Evolutionary conservation across 257 asterid species (phyloP).

Genomic region (Plantago ovata): DNA sequence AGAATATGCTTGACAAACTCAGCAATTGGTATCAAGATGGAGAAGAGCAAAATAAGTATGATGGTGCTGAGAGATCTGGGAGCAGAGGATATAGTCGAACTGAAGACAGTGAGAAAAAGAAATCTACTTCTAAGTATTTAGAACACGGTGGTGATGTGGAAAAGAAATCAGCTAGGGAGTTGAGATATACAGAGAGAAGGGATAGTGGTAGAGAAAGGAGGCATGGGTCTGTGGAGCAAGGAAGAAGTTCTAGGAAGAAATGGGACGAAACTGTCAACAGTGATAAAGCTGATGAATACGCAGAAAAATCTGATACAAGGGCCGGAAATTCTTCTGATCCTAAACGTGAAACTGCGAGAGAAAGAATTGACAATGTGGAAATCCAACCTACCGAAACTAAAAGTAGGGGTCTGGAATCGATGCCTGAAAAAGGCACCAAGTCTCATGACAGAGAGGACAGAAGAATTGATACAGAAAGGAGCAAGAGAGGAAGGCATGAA

Average conservation of each 20-base stretch:
- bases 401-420: constrained; percentile 31
- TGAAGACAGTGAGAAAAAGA: constrained; percentile 55
- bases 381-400: constrained; percentile 29
- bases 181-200: constrained; percentile 44
- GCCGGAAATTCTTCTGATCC: constrained; percentile 43
- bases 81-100: constrained; percentile 45
- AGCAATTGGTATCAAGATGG: constrained; percentile 91
- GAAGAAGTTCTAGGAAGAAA: constrained; percentile 58
- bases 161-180: constrained; percentile 41
- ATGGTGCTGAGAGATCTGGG: constrained; percentile 47
- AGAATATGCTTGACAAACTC: constrained; percentile 66
- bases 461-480: constrained; percentile 54
- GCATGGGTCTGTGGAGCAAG: constrained; percentile 47
- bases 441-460: constrained; percentile 53
- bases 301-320: constrained; percentile 40
- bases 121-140: constrained; percentile 39
- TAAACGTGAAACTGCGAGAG: constrained; percentile 45
- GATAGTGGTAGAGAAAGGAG: constrained; percentile 58
- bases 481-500: constrained; percentile 51
- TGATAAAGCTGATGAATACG: constrained; percentile 31
- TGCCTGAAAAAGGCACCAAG: constrained; percentile 40
- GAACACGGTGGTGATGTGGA: constrained; percentile 48
- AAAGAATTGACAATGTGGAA: constrained; percentile 36
- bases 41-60: constrained; percentile 60
- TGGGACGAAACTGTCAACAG: constrained; percentile 68